Base-by-base conservation (phyloP, 2,329 filamentous ascomycete genomes). In the Tolypocladium inflatum region DNA sequence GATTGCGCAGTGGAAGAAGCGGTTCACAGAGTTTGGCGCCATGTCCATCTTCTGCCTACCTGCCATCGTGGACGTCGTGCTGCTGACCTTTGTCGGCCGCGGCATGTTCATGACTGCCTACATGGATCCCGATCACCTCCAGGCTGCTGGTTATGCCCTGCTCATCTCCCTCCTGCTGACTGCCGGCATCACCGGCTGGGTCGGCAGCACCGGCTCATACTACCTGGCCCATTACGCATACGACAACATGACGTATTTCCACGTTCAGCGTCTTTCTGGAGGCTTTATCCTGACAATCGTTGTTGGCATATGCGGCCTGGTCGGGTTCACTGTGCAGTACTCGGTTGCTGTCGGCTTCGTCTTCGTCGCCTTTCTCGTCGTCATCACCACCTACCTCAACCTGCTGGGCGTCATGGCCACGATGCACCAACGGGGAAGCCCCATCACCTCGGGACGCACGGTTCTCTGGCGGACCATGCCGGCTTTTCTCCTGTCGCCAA, bases 41-140 rank as follows among this genome's bases (percentile, higher is more conserved):
- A 70, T 86, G 30, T 80, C 80, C 60, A 81, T 86, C 38, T 86
- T 87, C 62, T 83, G 82, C 11, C 77, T 86, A 50, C 84, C 84
- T 0, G 84, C 83, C 30, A 73, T 86, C 55, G 74, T 86, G 45
- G 84, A 87, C 65, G 83, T 86, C 42, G 54, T 84, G 11, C 69
- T 86, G 9, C 71, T 86, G 23, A 83, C 81, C 1, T 80, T 82
- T 23, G 76, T 80, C 33, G 83, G 83, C 1, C 78, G 83, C 56
- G 84, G 84, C 10, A 69, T 87, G 26, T 87, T 86, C 64, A 76
- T 86, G 52, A 85, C 80, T 33, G 77, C 77, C 1, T 80, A 74
- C 59, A 85, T 87, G 83, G 66, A 72, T 8, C 67, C 73, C 1
- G 73, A 80, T 38, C 75, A 80, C 59, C 73, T 78, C 37, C 79